These are phyloP conservation scores for Penicillium oxalicum DNA, from an alignment of 2,329 filamentous ascomycete genomes.

Conservation along the genomic window DNA sequence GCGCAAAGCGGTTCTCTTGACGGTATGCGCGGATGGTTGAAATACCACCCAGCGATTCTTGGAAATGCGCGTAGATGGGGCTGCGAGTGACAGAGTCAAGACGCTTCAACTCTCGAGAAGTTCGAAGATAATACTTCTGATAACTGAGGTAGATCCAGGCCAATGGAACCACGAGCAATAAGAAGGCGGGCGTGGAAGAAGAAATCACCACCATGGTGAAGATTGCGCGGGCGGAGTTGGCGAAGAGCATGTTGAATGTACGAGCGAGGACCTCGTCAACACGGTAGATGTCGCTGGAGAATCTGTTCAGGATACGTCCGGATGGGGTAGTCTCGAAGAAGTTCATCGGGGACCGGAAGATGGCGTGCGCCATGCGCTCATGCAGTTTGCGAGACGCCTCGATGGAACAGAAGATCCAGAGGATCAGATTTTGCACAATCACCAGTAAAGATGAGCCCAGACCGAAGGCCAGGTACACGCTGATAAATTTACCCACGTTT, in stretches of 20 bases:
- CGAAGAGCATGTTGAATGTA: slow-evolving; percentile 95
- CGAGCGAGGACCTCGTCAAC: slow-evolving; percentile 92
- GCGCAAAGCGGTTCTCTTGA: slow-evolving; percentile 77
- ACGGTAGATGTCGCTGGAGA: slow-evolving; percentile 65
- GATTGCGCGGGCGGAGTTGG: slow-evolving; percentile 64
- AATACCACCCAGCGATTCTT: slow-evolving; percentile 90
- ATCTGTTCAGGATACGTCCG: slow-evolving; percentile 92
- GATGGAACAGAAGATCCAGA: slow-evolving; percentile 99
- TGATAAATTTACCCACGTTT: slow-evolving; percentile 80
- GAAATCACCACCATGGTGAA: slow-evolving; percentile 88
- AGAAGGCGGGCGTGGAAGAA: slow-evolving; percentile 70
- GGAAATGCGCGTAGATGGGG: slow-evolving; percentile 97
- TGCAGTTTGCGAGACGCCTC: slow-evolving; percentile 96
- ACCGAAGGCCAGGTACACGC: slow-evolving; percentile 92
- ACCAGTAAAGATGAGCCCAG: slow-evolving; percentile 79
- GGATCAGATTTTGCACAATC: slow-evolving; percentile 83
- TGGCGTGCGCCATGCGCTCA: slow-evolving; percentile 93
- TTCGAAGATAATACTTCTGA: slow-evolving; percentile 93
- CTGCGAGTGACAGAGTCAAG: slow-evolving; percentile 92
- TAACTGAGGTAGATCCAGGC: slow-evolving; percentile 80
- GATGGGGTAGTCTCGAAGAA: slow-evolving; percentile 98
- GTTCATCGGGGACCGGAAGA: slow-evolving; percentile 96
- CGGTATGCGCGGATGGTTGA: slow-evolving; percentile 93
- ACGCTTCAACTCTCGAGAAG: slow-evolving; percentile 91
- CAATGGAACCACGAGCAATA: slow-evolving; percentile 74